A percentile compares a stretch with the other conserved stretches of the same genome.
phyloP scores from a whole-genome alignment of 2,329 filamentous ascomycete genomes.

The Calonectria fujianensis region DNA sequence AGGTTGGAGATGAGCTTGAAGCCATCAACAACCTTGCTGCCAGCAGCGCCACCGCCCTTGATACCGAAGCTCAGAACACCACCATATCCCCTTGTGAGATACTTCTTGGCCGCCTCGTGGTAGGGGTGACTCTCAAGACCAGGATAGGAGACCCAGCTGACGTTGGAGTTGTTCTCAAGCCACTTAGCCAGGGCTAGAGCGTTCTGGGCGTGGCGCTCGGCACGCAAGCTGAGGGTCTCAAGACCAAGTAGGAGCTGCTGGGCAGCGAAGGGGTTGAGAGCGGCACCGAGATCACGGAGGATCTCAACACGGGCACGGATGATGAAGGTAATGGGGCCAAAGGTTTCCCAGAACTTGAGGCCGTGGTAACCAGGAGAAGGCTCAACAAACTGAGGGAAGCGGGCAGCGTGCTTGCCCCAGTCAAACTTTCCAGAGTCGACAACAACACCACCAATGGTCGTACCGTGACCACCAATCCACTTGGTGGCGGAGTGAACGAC shows the following conservation, averaged over 20 bases:
- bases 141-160: slow-evolving; percentile 95
- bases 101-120: slow-evolving; percentile 89
- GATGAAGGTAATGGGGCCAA: slow-evolving; percentile 87
- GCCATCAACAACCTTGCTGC: slow-evolving; percentile 91
- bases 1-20: slow-evolving; percentile 98
- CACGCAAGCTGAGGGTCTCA: slow-evolving; percentile 91
- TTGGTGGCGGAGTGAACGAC: slow-evolving; percentile 96
- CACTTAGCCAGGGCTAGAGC: slow-evolving; percentile 86
- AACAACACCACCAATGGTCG: slow-evolving; percentile 90
- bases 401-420: slow-evolving; percentile 88
- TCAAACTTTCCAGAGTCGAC: slow-evolving; percentile 94
- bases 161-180: slow-evolving; percentile 88
- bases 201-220: slow-evolving; percentile 91
- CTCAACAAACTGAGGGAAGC: slow-evolving; percentile 95
- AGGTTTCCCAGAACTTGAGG: slow-evolving; percentile 95
- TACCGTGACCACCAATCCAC: slow-evolving; percentile 97
- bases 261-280: slow-evolving; percentile 91
- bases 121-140: slow-evolving; percentile 88
- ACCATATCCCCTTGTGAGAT: slow-evolving; percentile 88
- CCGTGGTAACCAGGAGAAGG: slow-evolving; percentile 93
- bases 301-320: slow-evolving; percentile 93
- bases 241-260: slow-evolving; percentile 93
- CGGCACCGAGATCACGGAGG: slow-evolving; percentile 88
- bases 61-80: slow-evolving; percentile 96
- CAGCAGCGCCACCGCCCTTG: slow-evolving; percentile 89